Base-by-base conservation (phyloP, 2,329 filamentous ascomycete species). In the Fusarium secorum region DNA sequence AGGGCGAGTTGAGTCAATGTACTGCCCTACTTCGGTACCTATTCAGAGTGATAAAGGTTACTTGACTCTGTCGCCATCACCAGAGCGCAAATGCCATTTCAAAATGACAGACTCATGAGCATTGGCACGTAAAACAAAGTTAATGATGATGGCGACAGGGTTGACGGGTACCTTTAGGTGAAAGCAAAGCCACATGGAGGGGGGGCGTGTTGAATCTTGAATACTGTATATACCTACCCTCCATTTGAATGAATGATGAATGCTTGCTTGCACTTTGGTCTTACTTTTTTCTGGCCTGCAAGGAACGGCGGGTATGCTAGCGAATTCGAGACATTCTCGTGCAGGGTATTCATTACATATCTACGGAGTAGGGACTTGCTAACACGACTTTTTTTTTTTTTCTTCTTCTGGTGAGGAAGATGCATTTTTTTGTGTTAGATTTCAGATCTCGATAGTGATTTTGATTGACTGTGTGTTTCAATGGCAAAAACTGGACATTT, bases 241-340 rank as follows among this genome's bases (percentile, higher is more conserved):
- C 48, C 22, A 51, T 51, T 15, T 13, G 22, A 26, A 49, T 49
- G 46, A 35, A 36, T n/a, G 22, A 26, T 33, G 22, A 51, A 22
- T 54, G 36, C 28, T 44, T 59, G 26, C 32, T 54, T 20, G 30
- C 24, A 42, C 28, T 51, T 33, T 49, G 44, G 28, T 36, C 30
- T 60, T 42, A 52, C 46, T 42, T 66, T 66, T 66, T 66, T 54
- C 24, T 61, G 26, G 36, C 20, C 64, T 66, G 48, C 48, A 67
- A 66, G 64, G 55, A 61, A 66, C 62, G 18, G 36, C 35, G 56
- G 51, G 51, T 46, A 26, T 68, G 49, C 51, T 68, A 56, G 52
- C 42, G 30, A 60, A 39, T 59, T 41, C 38, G 24, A 66, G 48
- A 67, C 62, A 61, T 61, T 28, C 15, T 17, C 53, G 67, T 68